Base-by-base conservation (phyloP, 2,329 filamentous ascomycete genomes). In the Macrophomina pseudophaseolina region DNA sequence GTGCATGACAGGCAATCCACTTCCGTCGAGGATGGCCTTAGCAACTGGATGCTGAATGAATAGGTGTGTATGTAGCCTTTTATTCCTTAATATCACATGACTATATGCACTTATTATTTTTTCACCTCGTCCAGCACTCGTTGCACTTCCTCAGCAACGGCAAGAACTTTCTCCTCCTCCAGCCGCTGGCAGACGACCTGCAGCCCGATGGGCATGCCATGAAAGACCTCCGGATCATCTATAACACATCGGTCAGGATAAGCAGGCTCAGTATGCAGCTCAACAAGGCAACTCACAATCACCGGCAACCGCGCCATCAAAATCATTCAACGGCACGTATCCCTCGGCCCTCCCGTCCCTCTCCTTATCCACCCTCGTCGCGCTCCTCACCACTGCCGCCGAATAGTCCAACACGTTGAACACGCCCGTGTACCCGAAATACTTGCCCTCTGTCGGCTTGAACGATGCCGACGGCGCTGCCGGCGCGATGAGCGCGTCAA, bases 401-500 rank as follows among this genome's bases (percentile, higher is more conserved):
- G 82, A 85, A 67, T 88, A 88, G 71, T 89, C 86, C 23, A 88
- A 69, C n/a, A 86, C 62, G 69, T 89, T 89, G 54, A 87, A 79
- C 67, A 71, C 80, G 0, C 71, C 70, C 0, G 77, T 78, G 67
- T 84, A 85, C 53, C 79, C 82, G 65, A 81, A 77, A 69, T 83
- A 80, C 14, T 78, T 79, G 71, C 81, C 87, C 64, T 81, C 80
- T 9, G 78, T 78, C 0, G 80, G 83, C 51, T 82, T 77, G 0
- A 81, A 44, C 8, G 64, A 78, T 0, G 79, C 74, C 59, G 74
- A 78, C 9, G 79, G 79, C 1, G 78, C 77, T 0, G 78, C 54
- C 4, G 79, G 79, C 32, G 66, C 64, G 6, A 81, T 77, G 0
- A 81, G 51, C 2, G 76, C 79, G 69, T 81, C 79, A 0, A 80